Evolutionary conservation across 345 rosid genomes (phyloP).

Genomic region (Theobroma cacao): DNA sequence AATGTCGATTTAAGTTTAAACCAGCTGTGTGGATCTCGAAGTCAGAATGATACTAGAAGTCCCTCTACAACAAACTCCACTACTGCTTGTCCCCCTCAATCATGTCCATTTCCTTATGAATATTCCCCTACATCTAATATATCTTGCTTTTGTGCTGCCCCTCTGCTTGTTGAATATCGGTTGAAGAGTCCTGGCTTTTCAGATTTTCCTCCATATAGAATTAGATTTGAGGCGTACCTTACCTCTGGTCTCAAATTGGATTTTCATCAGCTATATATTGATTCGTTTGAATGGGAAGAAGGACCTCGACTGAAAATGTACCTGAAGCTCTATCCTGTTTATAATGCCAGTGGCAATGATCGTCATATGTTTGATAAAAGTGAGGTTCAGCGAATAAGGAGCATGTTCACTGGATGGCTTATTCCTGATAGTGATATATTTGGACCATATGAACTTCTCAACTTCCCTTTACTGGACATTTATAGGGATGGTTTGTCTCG

Average conservation of each 20-base stretch:
- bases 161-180: slow-evolving; percentile 74
- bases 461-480: slow-evolving; percentile 54
- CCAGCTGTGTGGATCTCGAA: slow-evolving; percentile 46
- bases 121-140: slow-evolving; percentile 40
- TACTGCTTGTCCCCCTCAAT: slow-evolving; percentile 36
- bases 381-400: slow-evolving; percentile 58
- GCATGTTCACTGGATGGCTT: slow-evolving; percentile 73
- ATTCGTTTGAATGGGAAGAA: slow-evolving; percentile 45
- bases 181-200: slow-evolving; percentile 92
- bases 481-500: slow-evolving; percentile 64
- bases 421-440: slow-evolving; percentile 62
- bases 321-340: slow-evolving; percentile 67
- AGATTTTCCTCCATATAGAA: slow-evolving; percentile 48
- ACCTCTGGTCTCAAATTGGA: slow-evolving; percentile 51
- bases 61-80: slow-evolving; percentile 25
- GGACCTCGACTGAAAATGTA: slow-evolving; percentile 87
- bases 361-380: slow-evolving; percentile 52
- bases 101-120: slow-evolving; percentile 71
- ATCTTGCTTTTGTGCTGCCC: slow-evolving; percentile 76
- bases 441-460: slow-evolving; percentile 92
- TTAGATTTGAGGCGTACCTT: slow-evolving; percentile 48
- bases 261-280: slow-evolving; percentile 53
- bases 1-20: slow-evolving; percentile 30
- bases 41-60: slow-evolving; percentile 15
- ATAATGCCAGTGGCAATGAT: slow-evolving; percentile 22